Evolutionary conservation across 2,329 filamentous ascomycete species (phyloP).

Genomic region (Stachybotrys echinatus): DNA sequence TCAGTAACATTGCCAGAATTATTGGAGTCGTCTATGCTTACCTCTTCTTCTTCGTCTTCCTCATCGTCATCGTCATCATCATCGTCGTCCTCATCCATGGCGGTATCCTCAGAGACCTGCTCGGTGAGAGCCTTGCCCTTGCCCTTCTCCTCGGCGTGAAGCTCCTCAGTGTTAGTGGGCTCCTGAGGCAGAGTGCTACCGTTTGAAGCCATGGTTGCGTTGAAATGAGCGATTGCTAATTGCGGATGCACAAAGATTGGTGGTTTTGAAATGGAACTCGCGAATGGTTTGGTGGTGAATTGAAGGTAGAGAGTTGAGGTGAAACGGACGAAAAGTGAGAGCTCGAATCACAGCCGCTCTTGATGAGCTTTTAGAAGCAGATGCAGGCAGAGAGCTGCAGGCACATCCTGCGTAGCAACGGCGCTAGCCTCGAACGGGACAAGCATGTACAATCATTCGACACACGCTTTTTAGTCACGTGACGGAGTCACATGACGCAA

Average conservation of each 20-base stretch:
- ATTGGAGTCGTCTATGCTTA: not conserved
- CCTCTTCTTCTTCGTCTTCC: conserved; percentile 23
- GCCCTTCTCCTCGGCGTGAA: conserved; percentile 62
- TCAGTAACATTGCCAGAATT: conserved; percentile 13
- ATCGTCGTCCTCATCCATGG: conserved; percentile 72
- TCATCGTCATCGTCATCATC: conserved; percentile 62
- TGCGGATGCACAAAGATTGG: not conserved
- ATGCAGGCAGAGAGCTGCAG: conserved; percentile 11
- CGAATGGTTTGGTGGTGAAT: conserved; percentile 5
- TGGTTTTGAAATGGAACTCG: conserved; percentile 2
- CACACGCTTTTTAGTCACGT: too few relatives aligned
- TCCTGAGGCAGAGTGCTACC: conserved; percentile 41
- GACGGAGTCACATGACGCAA: conserved; percentile 10
- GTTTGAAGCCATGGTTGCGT: conserved; percentile 43
- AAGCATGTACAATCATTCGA: conserved; percentile 3
- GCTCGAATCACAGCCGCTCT: conserved; percentile 6
- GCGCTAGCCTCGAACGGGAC: conserved; percentile 18
- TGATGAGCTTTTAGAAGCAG: conserved; percentile 19
- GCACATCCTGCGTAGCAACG: conserved; percentile 20
- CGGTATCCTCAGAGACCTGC: conserved; percentile 48
- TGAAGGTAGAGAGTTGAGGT: conserved; percentile 14
- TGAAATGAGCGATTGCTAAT: conserved; percentile 3
- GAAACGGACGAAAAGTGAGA: conserved; percentile 8
- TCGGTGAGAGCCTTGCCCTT: conserved; percentile 73
- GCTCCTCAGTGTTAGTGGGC: conserved; percentile 30